These are phyloP conservation scores for Penicillium coffeae DNA, from an alignment of 495 filamentous ascomycete genomes.

Conservation along the genomic window DNA sequence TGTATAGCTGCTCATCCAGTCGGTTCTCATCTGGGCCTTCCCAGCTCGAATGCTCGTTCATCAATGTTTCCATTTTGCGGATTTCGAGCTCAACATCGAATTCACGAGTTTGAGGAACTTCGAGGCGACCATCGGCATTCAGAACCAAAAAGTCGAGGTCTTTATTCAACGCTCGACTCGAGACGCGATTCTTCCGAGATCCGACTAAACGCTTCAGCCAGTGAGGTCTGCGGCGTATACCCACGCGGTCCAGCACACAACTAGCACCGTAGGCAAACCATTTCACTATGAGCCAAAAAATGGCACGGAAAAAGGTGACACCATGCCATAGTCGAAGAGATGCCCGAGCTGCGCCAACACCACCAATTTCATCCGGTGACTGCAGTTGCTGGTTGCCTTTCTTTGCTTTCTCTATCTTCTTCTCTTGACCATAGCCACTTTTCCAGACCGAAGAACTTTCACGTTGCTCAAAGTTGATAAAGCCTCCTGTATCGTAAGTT, in stretches of 20 bases:
- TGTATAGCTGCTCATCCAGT: constrained; percentile 69
- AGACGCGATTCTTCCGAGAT: constrained; percentile 15
- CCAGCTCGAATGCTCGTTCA: constrained; percentile 19
- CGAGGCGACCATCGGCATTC: constrained; percentile 52
- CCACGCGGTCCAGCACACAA: constrained; percentile 53
- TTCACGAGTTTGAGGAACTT: constrained; percentile 52
- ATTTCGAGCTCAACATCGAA: constrained; percentile 79
- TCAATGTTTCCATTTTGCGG: constrained; percentile 50
- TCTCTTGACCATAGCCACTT: constrained; percentile 68
- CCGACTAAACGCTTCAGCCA: constrained; percentile 50
- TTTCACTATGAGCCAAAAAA: constrained; percentile 60
- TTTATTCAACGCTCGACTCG: constrained; percentile 17
- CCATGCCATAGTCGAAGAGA: constrained; percentile 70
- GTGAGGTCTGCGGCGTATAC: constrained; percentile 58
- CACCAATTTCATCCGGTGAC: constrained; percentile 49
- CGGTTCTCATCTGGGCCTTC: constrained; percentile 53
- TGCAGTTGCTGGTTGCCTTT: constrained; percentile 33
- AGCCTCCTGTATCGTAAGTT: constrained; percentile 28
- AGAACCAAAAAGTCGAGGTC: constrained; percentile 59
- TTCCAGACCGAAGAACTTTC: constrained; percentile 33
- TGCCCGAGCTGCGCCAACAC: constrained; percentile 72
- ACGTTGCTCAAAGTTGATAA: constrained; percentile 32
- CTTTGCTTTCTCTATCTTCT: constrained; percentile 52
- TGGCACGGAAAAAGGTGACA: constrained; percentile 67
- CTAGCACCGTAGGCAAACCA: constrained; percentile 55